Base-by-base conservation (phyloP, 2,329 filamentous ascomycete genomes). In the Pseudogymnoascus sp. region DNA sequence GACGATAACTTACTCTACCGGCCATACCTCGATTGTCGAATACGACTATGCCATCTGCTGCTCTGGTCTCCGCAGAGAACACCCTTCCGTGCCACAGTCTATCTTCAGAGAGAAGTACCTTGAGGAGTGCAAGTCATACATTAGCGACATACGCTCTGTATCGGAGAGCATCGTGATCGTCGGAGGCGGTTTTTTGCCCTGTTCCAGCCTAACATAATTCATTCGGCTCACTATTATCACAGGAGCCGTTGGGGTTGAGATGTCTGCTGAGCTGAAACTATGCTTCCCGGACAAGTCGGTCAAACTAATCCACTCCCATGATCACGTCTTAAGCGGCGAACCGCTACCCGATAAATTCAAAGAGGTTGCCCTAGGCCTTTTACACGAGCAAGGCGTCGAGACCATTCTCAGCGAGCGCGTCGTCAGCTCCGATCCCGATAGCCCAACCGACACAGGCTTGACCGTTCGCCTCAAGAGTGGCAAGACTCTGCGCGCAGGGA, bases 31-130 rank as follows among this genome's bases (percentile, higher is more conserved):
- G 5, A 66, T 71, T 1, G 69, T 73, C 4, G 70, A 73, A 19
- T 93, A 93, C 71, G 90, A 93, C 76, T 93, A 87, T 73, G 81
- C 93, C n/a, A 77, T 93, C 62, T 85, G 86, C 4, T 85, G 86
- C 1, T 86, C 90, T 0, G 90, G 90, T 1, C 77, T 93, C 51
- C 82, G 85, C 63, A 80, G 90, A 61, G 83, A 80, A 2, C 93
- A 85, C 80, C 90, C 90, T 1, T 86, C 88, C 0, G 88, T 92
- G 0, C 90, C 90, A 0, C 86, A 88, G 73, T 83, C 85, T 0
- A 73, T 85, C 57, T 83, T 78, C 13, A 81, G 81, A 68, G 83
- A 87, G 68, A 78, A 83, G 63, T 92, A 88, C 72, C 77, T 90
- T 1, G 72, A 79, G 51, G 88, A 92, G 71, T 80, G 82, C 0